phyloP scores from a whole-genome alignment of 257 asterid genomes.

The Striga asiatica region DNA sequence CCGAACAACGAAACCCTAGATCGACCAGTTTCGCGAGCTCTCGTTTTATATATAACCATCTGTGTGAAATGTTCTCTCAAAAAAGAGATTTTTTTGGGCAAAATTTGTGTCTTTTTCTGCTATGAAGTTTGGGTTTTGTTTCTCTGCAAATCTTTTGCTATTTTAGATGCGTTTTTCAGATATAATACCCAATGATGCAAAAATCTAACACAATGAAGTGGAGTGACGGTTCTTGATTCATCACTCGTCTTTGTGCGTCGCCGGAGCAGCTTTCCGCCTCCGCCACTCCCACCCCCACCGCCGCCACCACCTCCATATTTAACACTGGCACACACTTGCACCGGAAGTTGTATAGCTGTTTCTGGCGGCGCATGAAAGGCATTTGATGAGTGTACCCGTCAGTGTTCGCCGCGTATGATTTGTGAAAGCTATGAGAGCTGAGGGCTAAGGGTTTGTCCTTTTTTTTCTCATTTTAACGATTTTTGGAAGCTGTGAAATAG shows the following conservation, averaged over 20 bases:
- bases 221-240: constrained; percentile 35
- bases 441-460: constrained; percentile 52
- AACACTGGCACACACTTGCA: constrained; percentile 13
- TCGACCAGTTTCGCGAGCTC: not conserved
- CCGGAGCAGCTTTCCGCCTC: constrained; percentile 29
- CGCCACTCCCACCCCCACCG: not conserved
- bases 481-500: too few species aligned
- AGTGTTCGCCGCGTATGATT: constrained; percentile 30
- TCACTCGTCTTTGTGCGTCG: constrained; percentile 26
- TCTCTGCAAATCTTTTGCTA: too few species aligned
- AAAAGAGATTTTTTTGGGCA: too few species aligned
- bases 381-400: constrained; percentile 31
- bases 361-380: constrained; percentile 30
- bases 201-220: constrained; percentile 29
- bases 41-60: too few species aligned
- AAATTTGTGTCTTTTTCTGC: too few species aligned
- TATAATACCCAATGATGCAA: constrained; percentile 48
- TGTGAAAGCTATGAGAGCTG: constrained; percentile 79
- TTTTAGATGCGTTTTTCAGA: too few species aligned
- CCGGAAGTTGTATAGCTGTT: constrained; percentile 27
- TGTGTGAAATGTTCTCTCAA: too few species aligned
- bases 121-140: too few species aligned
- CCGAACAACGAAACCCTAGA: not conserved
- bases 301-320: not conserved
- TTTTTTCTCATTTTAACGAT: not conserved